These are phyloP conservation scores for Lathyrus aphaca DNA, from an alignment of 306 rosid species.

Conservation along the genomic window DNA sequence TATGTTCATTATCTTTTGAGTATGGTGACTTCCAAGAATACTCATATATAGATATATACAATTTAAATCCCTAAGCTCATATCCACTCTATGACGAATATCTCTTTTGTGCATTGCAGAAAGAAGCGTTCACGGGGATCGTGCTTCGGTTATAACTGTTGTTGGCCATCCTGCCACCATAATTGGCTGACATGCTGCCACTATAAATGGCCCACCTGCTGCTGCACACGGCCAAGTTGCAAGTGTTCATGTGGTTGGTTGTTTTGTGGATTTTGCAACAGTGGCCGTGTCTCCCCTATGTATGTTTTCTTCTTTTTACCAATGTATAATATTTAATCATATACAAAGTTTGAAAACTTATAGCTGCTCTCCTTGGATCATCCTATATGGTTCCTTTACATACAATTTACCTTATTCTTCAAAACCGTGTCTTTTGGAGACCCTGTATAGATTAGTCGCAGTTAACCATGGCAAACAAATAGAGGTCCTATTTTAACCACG, in stretches of 20 bases:
- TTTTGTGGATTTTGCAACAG: constrained; percentile 47
- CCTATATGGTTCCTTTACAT: constrained; percentile 15
- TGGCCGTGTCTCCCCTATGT: constrained; percentile 43
- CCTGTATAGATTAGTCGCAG: no score
- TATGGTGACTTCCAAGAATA: constrained; percentile 13
- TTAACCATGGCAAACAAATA: no score
- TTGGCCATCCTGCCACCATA: constrained; percentile 44
- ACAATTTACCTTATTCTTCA: not conserved
- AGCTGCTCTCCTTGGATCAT: constrained; percentile 21
- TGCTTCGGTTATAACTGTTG: constrained; percentile 54
- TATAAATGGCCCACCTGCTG: constrained; percentile 40
- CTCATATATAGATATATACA: not conserved
- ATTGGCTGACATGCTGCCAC: constrained; percentile 43
- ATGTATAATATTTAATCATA: constrained; percentile 23
- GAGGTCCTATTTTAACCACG: no score
- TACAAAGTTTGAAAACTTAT: constrained; percentile 12
- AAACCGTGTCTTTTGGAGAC: no score
- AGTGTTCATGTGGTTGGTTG: constrained; percentile 47
- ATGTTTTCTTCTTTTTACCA: constrained; percentile 48
- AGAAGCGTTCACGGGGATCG: constrained; percentile 44
- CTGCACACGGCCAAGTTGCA: constrained; percentile 37
- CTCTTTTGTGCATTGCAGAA: constrained; percentile 59
- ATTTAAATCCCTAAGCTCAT: constrained; percentile 24
- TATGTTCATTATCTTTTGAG: not conserved
- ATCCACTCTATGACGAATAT: constrained; percentile 42